Evolutionary conservation across 371 early-diverging fungal species (phyloP), one percentile per base, ranked within the genome.

Genomic region (Batkoa obscura): DNA sequence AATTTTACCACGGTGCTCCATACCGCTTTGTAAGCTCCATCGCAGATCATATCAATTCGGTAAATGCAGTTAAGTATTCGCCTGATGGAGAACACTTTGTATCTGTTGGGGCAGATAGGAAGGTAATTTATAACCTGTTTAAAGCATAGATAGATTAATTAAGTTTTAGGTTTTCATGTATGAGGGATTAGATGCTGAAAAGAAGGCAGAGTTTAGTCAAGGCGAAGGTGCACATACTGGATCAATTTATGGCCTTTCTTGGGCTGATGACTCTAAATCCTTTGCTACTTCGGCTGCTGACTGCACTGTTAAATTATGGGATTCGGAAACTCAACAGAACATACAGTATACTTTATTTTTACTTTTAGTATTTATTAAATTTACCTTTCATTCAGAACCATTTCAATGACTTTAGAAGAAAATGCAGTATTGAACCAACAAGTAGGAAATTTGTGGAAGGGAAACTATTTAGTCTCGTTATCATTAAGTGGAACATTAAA

Each of bases 361-460:
- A 23, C 23, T 23, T 23, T 23, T 23, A 23, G 23, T 23, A 23
- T 23, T 23, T 23, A 30, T 30, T 50, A 6, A 31, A 50, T 36
- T 17, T 10, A 33, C 30, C 33, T 12, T 54, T 31, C 23, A 9
- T 15, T 33, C 13, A 2, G 33, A n/a, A 47, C 13, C 23, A 45
- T 31, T 5, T 43, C 23, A 10, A 52, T 52, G 12, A 3, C 31
- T 48, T 23, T 52, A 4, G 31, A 43, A n/a, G n/a, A 38, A 2
- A 3, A 36, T 23, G 23, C 23, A 23, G 23, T 23, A 23, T 23
- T 23, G 17, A 72, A 84, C 58, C 94, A 93, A 68, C 97, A 97
- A 69, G 84, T 97, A n/a, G 97, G 95, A 51, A 83, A 80, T 55
- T 64, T 91, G 63, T 94, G 94, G 94, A 75, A 75, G 45, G 83